phyloP scores from a whole-genome alignment of 2,329 filamentous ascomycete genomes.

The Bipolaris sorokiniana region DNA sequence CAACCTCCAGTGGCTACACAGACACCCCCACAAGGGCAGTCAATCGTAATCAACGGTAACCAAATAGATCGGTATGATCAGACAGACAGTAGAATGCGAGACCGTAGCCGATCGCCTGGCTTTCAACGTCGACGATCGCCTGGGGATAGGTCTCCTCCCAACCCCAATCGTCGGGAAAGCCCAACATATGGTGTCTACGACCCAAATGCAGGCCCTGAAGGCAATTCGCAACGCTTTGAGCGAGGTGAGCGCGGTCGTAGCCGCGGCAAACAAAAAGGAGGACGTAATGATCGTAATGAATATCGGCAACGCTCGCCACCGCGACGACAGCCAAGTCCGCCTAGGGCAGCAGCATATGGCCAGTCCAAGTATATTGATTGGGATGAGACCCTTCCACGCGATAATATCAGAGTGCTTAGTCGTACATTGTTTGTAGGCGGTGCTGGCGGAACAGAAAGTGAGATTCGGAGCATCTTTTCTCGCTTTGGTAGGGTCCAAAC shows the following conservation, averaged over 20 bases:
- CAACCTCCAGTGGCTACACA: constrained; percentile 27
- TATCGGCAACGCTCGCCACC: constrained; percentile 90
- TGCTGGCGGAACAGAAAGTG: constrained; percentile 74
- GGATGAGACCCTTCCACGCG: constrained; percentile 74
- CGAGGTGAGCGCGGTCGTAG: constrained; percentile 63
- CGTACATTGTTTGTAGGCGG: constrained; percentile 96
- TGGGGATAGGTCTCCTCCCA: constrained; percentile 63
- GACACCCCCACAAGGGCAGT: constrained; percentile 24
- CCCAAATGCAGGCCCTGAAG: constrained; percentile 62
- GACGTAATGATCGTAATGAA: constrained; percentile 57
- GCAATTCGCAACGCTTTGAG: constrained; percentile 61
- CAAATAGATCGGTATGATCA: constrained; percentile 39
- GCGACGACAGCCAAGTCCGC: constrained; percentile 65
- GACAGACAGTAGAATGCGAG: constrained; percentile 44
- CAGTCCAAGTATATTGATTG: constrained; percentile 77
- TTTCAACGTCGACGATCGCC: constrained; percentile 69
- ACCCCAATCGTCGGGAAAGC: constrained; percentile 67
- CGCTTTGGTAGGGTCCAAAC: constrained; percentile 90
- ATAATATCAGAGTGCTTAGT: constrained; percentile 83
- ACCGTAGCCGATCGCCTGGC: constrained; percentile 61
- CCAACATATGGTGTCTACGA: constrained; percentile 77
- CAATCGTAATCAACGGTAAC: constrained; percentile 25
- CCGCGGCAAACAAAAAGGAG: constrained; percentile 53
- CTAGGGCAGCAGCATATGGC: constrained; percentile 31
- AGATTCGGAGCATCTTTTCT: constrained; percentile 80